Base-by-base conservation (phyloP, 164 flowering plant genomes). In the Magnolia sinica region DNA sequence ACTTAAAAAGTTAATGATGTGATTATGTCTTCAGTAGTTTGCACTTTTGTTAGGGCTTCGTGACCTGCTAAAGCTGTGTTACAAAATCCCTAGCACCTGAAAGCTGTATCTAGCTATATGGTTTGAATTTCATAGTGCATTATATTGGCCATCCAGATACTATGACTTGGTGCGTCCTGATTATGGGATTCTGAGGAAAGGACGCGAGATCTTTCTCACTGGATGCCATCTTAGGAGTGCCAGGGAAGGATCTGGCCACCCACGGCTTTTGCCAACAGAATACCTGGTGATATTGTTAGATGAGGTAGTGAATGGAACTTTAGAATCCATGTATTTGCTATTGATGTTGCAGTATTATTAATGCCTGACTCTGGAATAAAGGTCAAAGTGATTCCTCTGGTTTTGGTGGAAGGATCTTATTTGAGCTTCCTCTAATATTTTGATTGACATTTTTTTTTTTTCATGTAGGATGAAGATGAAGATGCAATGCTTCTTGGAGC, bases 401-500 rank as follows among this genome's bases (percentile, higher is more conserved):
- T 59, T 13, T 59, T 14, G 19, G n/a, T 14, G 64, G 64, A 19
- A 59, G 16, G 64, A 59, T 14, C n/a, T 14, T 59, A 59, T 59
- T 59, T 59, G 64, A 13, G 16, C 64, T 59, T 59, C 64, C 64
- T 59, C n/a, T 19, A 22, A 55, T 16, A 11, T 55, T 16, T 55
- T 55, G 55, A 58, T 55, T 19, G 49, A 68, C 18, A 20, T 76
- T 66, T 70, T 73, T 29, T n/a, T 18, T 50, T 50, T 68, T 74
- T 80, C 19, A 63, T 80, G 75, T 87, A 96, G 98, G 93, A 91
- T 76, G 82, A 87, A 80, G 99, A 96, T 86, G 97, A 91, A 86
- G 99, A 94, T 87, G 97, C 93, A 45, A 89, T 96, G 88, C 88
- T 94, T 61, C 79, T 96, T 64, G 99, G 89, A 78, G 96, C 99